Evolutionary conservation across 371 early-diverging fungal species (phyloP), one percentile per base, ranked within the genome.

Genomic region (Mortierella polycephala): DNA sequence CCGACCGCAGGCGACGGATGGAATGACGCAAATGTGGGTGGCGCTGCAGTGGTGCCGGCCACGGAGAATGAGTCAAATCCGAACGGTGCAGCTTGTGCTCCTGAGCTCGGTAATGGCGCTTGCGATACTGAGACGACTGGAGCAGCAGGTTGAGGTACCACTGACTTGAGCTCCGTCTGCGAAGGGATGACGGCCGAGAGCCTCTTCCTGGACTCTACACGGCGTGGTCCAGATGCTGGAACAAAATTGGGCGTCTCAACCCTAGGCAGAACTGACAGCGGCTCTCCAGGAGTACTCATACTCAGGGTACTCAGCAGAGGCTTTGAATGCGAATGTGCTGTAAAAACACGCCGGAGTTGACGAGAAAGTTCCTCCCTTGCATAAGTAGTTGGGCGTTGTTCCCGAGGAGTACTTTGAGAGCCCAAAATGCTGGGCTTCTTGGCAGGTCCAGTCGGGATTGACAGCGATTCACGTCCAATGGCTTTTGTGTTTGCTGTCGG

Each of bases 171-270:
- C 42, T 69, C 69, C 16, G 40, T 55, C 10, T 64, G 76, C 0
- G 71, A 23, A 20, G 73, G 49, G 23, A 63, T 44, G 7, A 51
- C 59, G 5, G 80, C 64, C 10, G 74, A 65, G 21, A 66, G 69
- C 21, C 70, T 55, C 57, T 79, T 79, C 61, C 69, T 79, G n/a
- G 67, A 23, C 60, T 79, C 80, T 9, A 59, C 18, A 13, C 80
- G 73, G 18, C 80, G 73, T 40, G 80, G 80, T 12, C 64, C 73
- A 5, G 62, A 18, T 21, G 61, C 69, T 11, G 69, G 66, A 2
- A 69, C 64, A 51, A 72, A 68, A 13, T 71, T 64, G 20, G 63
- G 13, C 3, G 58, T 20, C 47, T 65, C 62, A 14, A 53, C 44
- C 18, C 47, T 47, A 8, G 77, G 77, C 8, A 77, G 21, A 14